These are phyloP conservation scores for Pichia sp. DNA, from an alignment of 1,139 yeast species.

Conservation along the genomic window DNA sequence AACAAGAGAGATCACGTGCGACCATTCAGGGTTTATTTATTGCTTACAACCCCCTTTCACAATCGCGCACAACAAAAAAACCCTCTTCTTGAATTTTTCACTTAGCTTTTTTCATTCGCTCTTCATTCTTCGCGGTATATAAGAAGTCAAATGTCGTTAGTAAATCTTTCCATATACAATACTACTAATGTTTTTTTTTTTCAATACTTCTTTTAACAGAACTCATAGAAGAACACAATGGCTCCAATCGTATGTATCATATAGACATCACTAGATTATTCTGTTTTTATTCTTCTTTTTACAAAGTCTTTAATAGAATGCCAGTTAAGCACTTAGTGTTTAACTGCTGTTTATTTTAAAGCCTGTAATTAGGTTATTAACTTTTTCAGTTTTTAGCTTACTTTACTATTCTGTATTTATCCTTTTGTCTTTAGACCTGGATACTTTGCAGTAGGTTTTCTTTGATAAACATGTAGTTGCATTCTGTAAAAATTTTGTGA, in stretches of 20 bases:
- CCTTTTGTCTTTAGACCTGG: background rate
- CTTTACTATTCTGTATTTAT: constrained; percentile 15
- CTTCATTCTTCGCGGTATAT: background rate
- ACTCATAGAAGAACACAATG: too few relatives aligned
- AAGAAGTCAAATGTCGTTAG: too few relatives aligned
- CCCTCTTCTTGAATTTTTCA: background rate
- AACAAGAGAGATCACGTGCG: constrained; percentile 1
- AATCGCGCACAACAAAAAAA: too few relatives aligned
- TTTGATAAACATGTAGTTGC: constrained; percentile 3
- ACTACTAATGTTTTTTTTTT: background rate
- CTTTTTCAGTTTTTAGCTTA: too few relatives aligned
- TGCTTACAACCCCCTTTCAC: too few relatives aligned
- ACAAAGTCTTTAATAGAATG: constrained; percentile 18
- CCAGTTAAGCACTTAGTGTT: constrained; percentile 1
- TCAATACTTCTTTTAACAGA: background rate
- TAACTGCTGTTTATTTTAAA: constrained; percentile 20
- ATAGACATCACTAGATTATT: too few relatives aligned
- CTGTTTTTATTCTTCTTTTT: constrained; percentile 1
- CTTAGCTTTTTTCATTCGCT: too few relatives aligned
- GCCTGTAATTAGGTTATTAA: constrained; percentile 14
- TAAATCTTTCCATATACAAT: background rate
- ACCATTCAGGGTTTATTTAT: background rate
- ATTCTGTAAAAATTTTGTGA: constrained; percentile 13
- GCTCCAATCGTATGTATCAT: constrained; percentile 90
- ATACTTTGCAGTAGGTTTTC: constrained; percentile 18